Percentiles rank a stretch among this genome's conserved stretches.
These are phyloP conservation scores for Candida buenavistaensis DNA, from an alignment of 1,139 yeast species.

Conservation along the genomic window DNA sequence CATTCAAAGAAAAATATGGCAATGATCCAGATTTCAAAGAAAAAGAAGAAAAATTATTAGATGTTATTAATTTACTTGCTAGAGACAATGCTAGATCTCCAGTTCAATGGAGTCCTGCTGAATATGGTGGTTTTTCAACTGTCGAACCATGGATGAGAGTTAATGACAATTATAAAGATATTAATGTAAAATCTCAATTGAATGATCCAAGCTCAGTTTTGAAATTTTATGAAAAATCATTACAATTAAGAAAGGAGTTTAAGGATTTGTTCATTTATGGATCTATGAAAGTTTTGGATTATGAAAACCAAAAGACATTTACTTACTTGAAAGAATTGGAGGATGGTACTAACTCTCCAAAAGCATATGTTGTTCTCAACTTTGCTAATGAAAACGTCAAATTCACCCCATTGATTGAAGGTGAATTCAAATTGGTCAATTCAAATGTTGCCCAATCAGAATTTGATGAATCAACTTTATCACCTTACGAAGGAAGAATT, in stretches of 20 bases:
- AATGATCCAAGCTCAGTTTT: slow-evolving; percentile 48
- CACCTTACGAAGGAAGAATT: slow-evolving; percentile 33
- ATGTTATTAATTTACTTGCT: slow-evolving; percentile 37
- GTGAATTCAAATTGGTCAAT: slow-evolving; percentile 29
- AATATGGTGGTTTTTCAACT: slow-evolving; percentile 50
- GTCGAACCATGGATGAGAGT: slow-evolving; percentile 57
- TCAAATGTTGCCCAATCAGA: slow-evolving; percentile 23
- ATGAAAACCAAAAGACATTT: slow-evolving; percentile 38
- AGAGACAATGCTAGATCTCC: slow-evolving; percentile 62
- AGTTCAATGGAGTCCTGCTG: slow-evolving; percentile 53
- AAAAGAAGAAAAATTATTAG: slow-evolving; percentile 29
- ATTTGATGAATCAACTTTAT: slow-evolving; percentile 22
- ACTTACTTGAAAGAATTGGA: slow-evolving; percentile 33
- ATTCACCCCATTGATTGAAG: slow-evolving; percentile 31
- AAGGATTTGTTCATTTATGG: slow-evolving; percentile 51
- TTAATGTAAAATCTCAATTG: slow-evolving; percentile 50
- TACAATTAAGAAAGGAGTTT: slow-evolving; percentile 45
- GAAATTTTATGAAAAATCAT: slow-evolving; percentile 44
- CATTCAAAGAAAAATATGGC: slow-evolving; percentile 30
- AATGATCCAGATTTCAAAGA: slow-evolving; percentile 28
- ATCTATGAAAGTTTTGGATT: slow-evolving; percentile 40
- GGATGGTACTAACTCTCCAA: slow-evolving; percentile 15
- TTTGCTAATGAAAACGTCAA: slow-evolving; percentile 34
- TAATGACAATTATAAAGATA: slow-evolving; percentile 48
- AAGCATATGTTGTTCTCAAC: slow-evolving; percentile 47